Evolutionary conservation across 179 eudicot species (phyloP).

Genomic region (Sideroxylon spinosum): DNA sequence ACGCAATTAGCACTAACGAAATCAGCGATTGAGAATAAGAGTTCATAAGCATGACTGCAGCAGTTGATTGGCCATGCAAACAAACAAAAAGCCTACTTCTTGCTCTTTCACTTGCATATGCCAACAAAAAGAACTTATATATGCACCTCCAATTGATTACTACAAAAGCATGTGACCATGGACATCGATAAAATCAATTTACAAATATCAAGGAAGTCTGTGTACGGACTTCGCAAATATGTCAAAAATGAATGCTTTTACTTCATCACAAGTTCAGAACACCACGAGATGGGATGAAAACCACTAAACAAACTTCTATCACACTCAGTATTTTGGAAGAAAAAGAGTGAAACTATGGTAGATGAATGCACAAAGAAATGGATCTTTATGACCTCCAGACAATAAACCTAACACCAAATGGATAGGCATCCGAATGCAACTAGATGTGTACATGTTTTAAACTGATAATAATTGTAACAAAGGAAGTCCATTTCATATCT

Average conservation of each 20-base stretch:
- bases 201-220: neutral
- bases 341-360: neutral
- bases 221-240: neutral
- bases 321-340: neutral
- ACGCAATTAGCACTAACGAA: neutral
- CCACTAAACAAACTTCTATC: neutral
- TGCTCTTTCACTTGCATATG: neutral
- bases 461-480: neutral
- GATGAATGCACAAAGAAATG: neutral
- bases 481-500: neutral
- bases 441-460: neutral
- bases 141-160: neutral
- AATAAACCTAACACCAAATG: neutral
- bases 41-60: neutral
- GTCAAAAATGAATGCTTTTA: neutral
- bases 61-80: neutral
- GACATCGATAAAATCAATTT: neutral
- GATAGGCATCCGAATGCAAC: neutral
- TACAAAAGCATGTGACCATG: neutral
- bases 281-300: neutral
- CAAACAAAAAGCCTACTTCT: constrained; percentile 2
- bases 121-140: neutral
- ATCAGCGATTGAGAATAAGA: neutral
- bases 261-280: neutral
- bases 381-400: neutral